Evolutionary conservation across 2,329 filamentous ascomycete genomes (phyloP).

Genomic region (Aspergillus quadrilineatus): DNA sequence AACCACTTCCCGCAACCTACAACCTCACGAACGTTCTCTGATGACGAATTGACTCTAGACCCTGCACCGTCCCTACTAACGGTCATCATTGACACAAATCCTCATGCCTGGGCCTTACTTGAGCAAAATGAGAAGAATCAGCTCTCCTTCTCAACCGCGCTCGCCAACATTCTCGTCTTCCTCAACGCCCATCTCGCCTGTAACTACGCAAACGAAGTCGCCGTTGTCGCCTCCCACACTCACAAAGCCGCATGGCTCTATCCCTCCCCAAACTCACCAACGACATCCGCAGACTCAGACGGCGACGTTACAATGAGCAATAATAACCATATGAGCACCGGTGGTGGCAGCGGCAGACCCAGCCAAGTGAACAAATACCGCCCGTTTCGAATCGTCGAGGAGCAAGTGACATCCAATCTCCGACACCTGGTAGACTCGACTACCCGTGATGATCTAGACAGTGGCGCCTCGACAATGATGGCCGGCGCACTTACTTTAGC

Average conservation of each 20-base stretch:
- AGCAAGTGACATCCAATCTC: constrained; percentile 72
- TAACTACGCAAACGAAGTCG: constrained; percentile 89
- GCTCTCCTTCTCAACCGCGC: constrained; percentile 76
- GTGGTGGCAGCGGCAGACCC: constrained; percentile 26
- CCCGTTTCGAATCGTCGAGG: constrained; percentile 83
- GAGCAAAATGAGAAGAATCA: constrained; percentile 49
- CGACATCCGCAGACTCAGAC: constrained; percentile 30
- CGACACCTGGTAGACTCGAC: constrained; percentile 71
- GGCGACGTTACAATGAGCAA: constrained; percentile 60
- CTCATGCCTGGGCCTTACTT: constrained; percentile 85
- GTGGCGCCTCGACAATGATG: constrained; percentile 76
- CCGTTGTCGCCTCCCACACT: constrained; percentile 84
- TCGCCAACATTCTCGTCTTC: constrained; percentile 91
- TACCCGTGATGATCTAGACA: constrained; percentile 57
- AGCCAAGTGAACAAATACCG: constrained; percentile 82
- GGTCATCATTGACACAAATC: constrained; percentile 93
- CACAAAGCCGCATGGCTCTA: constrained; percentile 89
- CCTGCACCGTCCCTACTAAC: constrained; percentile 77
- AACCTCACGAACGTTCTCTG: background rate
- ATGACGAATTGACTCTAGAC: constrained; percentile 37
- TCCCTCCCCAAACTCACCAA: constrained; percentile 50
- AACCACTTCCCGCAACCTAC: constrained; percentile 4
- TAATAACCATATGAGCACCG: constrained; percentile 32
- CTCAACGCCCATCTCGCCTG: constrained; percentile 95
- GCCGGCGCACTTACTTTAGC: constrained; percentile 88